These are phyloP conservation scores for Trichocladium antarcticum DNA, from an alignment of 495 filamentous ascomycete genomes.

Conservation along the genomic window DNA sequence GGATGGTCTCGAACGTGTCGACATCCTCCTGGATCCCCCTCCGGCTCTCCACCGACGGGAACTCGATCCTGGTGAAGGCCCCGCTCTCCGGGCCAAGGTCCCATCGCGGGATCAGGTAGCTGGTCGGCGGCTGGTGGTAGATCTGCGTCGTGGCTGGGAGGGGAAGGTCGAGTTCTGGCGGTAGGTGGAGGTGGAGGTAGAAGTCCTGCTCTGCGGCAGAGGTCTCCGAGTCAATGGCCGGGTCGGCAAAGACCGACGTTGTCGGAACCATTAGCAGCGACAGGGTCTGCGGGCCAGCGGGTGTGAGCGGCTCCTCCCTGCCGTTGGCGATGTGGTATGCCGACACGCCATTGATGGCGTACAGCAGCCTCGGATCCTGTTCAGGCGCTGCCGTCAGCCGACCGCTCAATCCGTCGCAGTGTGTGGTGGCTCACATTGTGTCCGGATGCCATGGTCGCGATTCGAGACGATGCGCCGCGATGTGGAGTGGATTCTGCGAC, in stretches of 20 bases:
- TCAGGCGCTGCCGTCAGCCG: constrained; percentile 3
- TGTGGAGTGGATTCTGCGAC: background rate
- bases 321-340: constrained; percentile 85
- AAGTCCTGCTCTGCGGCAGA: constrained; percentile 74
- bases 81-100: constrained; percentile 76
- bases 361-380: constrained; percentile 68
- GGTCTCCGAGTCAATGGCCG: constrained; percentile 44
- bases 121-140: constrained; percentile 79
- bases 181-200: constrained; percentile 85
- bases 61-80: constrained; percentile 84
- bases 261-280: constrained; percentile 92
- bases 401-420: background rate
- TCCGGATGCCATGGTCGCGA: constrained; percentile 36
- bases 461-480: background rate
- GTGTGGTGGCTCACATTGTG: constrained; percentile 35
- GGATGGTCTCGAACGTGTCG: constrained; percentile 92
- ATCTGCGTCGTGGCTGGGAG: constrained; percentile 89
- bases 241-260: constrained; percentile 55
- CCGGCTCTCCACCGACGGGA: constrained; percentile 58
- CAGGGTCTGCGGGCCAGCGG: constrained; percentile 76
- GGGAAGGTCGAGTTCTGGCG: constrained; percentile 85
- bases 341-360: constrained; percentile 70
- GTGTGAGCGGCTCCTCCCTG: constrained; percentile 68
- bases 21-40: constrained; percentile 78
- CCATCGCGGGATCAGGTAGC: constrained; percentile 89